Conservation (phyloP, 371 early-diverging fungal genomes). For the Apophysomyces sp. region DNA sequence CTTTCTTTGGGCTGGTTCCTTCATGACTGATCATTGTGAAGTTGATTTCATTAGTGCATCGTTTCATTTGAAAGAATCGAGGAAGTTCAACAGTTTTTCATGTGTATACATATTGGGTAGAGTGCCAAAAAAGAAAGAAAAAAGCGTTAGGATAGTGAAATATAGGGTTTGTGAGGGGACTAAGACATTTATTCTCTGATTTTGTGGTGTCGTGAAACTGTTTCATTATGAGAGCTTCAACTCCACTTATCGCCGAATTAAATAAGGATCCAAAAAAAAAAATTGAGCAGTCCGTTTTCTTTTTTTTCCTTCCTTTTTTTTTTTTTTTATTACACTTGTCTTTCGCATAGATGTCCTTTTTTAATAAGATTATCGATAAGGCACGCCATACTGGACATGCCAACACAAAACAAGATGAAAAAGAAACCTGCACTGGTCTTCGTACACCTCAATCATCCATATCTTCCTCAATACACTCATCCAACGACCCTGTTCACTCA, state of each 20-base stretch:
- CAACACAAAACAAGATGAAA: background rate
- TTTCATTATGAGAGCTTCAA: background rate
- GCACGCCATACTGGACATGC: constrained; percentile 3
- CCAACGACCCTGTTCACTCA: background rate
- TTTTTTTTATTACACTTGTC: background rate
- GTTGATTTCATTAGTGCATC: too few species aligned
- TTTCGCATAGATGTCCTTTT: constrained; percentile 16
- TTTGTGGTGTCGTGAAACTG: too few species aligned
- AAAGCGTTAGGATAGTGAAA: too few species aligned
- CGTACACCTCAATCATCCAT: background rate
- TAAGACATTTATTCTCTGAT: too few species aligned
- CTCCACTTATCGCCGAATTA: background rate
- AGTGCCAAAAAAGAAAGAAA: too few species aligned
- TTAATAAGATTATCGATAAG: constrained; percentile 27
- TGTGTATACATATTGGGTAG: too few species aligned
- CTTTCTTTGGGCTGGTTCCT: too few species aligned
- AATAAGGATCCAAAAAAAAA: background rate
- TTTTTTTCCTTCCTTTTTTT: constrained; percentile 1
- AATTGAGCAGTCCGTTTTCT: constrained; percentile 11
- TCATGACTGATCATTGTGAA: too few species aligned
- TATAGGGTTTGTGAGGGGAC: too few species aligned
- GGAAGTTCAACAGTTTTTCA: too few species aligned
- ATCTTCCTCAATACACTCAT: constrained; percentile 1
- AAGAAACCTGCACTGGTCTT: background rate
- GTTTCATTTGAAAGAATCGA: too few species aligned